Evolutionary conservation across 73 alveolate genomes (phyloP).

Genomic region (Loxodes magnus): DNA sequence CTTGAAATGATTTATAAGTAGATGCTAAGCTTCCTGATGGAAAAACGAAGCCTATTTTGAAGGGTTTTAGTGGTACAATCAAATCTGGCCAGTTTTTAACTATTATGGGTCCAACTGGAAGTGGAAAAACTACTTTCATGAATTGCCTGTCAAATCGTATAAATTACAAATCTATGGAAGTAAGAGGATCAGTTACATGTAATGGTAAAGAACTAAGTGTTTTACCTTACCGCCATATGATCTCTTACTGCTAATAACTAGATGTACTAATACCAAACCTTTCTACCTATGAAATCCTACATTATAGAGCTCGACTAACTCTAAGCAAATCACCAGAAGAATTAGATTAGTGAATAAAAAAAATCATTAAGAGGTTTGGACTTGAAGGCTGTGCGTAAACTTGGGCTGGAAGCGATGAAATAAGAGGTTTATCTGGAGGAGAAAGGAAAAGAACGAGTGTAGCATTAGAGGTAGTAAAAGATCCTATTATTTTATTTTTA

Average conservation of each 20-base stretch:
- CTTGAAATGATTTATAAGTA: too few species aligned
- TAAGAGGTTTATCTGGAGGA: constrained; percentile 63
- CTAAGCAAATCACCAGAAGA: constrained; percentile 14
- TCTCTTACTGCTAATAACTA: constrained; percentile 26
- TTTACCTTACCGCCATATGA: background rate
- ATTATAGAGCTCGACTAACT: constrained; percentile 41
- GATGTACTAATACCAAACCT: constrained; percentile 36
- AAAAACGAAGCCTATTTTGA: background rate
- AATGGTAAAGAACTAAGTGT: background rate
- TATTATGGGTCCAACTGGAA: constrained; percentile 20
- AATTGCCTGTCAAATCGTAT: constrained; percentile 7
- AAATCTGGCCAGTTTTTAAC: constrained; percentile 9
- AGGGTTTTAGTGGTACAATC: constrained; percentile 2
- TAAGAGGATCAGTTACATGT: background rate
- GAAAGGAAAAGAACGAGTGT: constrained; percentile 50
- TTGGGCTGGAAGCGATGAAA: constrained; percentile 38
- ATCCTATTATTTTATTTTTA: constrained; percentile 42
- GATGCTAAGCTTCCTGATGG: too few species aligned
- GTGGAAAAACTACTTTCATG: constrained; percentile 16
- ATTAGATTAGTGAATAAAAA: constrained; percentile 25
- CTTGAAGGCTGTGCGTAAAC: constrained; percentile 34
- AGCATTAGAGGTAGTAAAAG: constrained; percentile 48
- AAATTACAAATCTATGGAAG: background rate
- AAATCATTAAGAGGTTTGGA: constrained; percentile 17
- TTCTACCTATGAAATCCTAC: constrained; percentile 43